Percentiles rank a stretch among this genome's conserved stretches.
phyloP scores from a whole-genome alignment of 2,329 filamentous ascomycete genomes.

The Fusarium nisikadoi region DNA sequence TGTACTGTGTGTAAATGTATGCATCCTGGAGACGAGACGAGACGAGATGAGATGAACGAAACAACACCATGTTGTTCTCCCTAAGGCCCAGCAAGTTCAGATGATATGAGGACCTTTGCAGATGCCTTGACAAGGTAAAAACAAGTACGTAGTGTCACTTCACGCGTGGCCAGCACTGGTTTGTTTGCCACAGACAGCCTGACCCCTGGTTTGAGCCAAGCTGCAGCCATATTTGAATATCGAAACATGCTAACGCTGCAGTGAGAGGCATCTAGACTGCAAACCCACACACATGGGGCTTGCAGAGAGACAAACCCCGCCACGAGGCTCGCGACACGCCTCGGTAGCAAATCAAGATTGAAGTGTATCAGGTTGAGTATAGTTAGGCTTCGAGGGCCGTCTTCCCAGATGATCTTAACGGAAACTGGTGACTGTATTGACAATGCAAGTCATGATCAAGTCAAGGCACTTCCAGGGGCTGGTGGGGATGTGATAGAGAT shows the following conservation, averaged over 20 bases:
- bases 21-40: conserved; percentile 20
- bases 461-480: conserved; percentile 32
- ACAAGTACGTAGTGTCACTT: conserved; percentile 10
- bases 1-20: not conserved
- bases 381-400: conserved; percentile 7
- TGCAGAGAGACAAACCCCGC: conserved; percentile 5
- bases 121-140: conserved; percentile 27
- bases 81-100: conserved; percentile 27
- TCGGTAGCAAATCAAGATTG: conserved; percentile 6
- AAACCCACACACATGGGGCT: conserved; percentile 20
- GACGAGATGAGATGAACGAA: conserved; percentile 30
- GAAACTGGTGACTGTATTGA: conserved; percentile 2
- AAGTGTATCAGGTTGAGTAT: conserved; percentile 22
- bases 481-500: conserved; percentile 28
- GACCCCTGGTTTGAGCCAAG: conserved; percentile 17
- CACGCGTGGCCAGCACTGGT: conserved; percentile 12
- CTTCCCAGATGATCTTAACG: not conserved
- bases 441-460: conserved; percentile 3
- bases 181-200: conserved; percentile 22
- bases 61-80: conserved; percentile 28
- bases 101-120: conserved; percentile 39
- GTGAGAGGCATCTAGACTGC: conserved; percentile 8
- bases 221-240: conserved; percentile 3
- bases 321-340: conserved; percentile 18
- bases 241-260: conserved; percentile 29